A percentile compares a stretch with the other conserved stretches of the same genome.
Evolutionary conservation across 2,329 filamentous ascomycete species (phyloP).

Genomic region (Hypomyces rosellus): DNA sequence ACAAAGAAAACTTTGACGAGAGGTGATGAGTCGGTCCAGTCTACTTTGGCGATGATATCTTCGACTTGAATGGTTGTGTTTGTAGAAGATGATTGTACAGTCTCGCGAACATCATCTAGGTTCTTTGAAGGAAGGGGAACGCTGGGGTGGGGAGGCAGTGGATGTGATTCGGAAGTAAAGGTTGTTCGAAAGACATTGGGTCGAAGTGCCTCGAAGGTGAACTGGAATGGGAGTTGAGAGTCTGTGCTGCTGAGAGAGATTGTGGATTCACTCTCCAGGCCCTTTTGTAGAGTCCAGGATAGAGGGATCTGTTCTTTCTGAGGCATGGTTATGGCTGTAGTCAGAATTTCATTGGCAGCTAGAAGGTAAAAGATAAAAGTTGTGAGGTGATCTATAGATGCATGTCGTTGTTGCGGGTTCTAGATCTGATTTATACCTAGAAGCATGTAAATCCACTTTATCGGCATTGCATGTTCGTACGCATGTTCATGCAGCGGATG

Average conservation of each 20-base stretch:
- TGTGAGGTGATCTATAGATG: background rate
- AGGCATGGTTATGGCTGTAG: constrained; percentile 14
- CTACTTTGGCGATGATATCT: constrained; percentile 46
- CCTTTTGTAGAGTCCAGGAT: constrained; percentile 21
- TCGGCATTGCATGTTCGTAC: constrained; percentile 1
- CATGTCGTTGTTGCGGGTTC: too few relatives aligned
- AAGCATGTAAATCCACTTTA: background rate
- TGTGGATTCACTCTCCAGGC: constrained; percentile 20
- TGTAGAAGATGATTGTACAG: constrained; percentile 17
- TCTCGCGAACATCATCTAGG: constrained; percentile 18
- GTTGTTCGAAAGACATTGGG: constrained; percentile 62
- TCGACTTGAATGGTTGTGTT: constrained; percentile 40
- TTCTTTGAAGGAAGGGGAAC: constrained; percentile 36
- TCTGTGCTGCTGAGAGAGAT: constrained; percentile 19
- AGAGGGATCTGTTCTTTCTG: constrained; percentile 25
- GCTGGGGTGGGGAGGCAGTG: constrained; percentile 59
- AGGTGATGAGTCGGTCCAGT: constrained; percentile 50
- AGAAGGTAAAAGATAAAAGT: background rate
- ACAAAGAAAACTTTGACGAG: constrained; percentile 49
- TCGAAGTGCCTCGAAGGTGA: constrained; percentile 57
- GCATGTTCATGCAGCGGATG: background rate
- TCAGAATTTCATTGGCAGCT: too few relatives aligned
- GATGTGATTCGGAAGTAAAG: constrained; percentile 56
- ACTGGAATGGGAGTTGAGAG: constrained; percentile 39
- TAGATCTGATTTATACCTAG: background rate